Evolutionary conservation across 768 basidiomycete species (phyloP), one percentile per base, ranked within the genome.

Genomic region (Tulasnella sp.): DNA sequence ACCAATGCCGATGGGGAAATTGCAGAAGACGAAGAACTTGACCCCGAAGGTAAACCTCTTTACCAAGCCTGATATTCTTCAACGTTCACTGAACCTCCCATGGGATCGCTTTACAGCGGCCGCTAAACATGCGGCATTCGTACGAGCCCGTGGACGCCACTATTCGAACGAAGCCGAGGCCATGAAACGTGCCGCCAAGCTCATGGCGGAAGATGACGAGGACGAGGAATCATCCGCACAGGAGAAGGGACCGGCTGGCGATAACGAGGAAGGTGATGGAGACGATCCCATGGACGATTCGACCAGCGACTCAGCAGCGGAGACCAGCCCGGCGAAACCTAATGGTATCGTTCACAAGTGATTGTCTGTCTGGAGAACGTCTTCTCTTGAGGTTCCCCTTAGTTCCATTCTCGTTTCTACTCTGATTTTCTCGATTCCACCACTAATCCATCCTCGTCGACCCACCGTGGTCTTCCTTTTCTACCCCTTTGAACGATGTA

Each of bases 161-260:
- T 95, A 95, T 81, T 94, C 93, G 6, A 95, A 95, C 73, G 94
- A 96, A 83, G 94, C 93, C 1, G 92, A 95, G 83, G 94, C 93
- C 23, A 95, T 96, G 94, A 95, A 95, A 93, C 89, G 87, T 77
- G 92, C 93, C 35, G 87, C 88, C 77, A 84, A 87, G 80, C 83
- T 94, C 73, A 87, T 90, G 84, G 89, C 88, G 0, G 87, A 90
- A 5, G 91, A 93, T 0, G 91, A 92, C 0, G 91, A 91, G 0
- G 83, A 82, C 6, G 82, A 82, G 29, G 82, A 81, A 48, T 82
- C 83, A 32, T 79, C 44, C 13, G 75, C 71, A 9, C 77, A 80
- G 51, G 80, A 40, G 80, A 81, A 74, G n/a, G 44, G 42, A 6
- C 39, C 23, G 32, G 55, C 46, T n/a, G 77, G 6, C 18, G 77